Base-by-base conservation (phyloP, 805 yeast species). In the Spathaspora sp. region DNA sequence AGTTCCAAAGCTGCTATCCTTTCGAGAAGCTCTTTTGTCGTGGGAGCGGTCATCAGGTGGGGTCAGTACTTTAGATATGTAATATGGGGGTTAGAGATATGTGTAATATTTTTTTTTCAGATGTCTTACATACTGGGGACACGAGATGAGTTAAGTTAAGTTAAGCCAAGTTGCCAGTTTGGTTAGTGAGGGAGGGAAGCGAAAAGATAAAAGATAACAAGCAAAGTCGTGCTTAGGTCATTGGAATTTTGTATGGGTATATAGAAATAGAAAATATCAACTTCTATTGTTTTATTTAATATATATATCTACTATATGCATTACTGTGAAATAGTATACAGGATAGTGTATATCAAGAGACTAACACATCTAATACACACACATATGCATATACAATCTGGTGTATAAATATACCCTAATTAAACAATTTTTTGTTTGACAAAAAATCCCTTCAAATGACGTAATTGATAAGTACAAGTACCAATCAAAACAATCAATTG, bases 341-440 rank as follows among this genome's bases (percentile, higher is more conserved):
- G 26, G 26, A 23, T 23, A 6, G 6, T 23, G 6, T 23, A 23
- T 23, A 23, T 23, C 26, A 23, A 23, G 26, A 23, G 3, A 23
- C 6, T 4, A 23, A 23, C 6, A 6, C 26, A 23, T 23, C 26
- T 23, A 23, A 23, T 23, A 23, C 26, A 23, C 26, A 23, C 26
- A 23, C 26, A 23, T 23, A 23, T 23, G 26, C 3, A 23, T 29
- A 12, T 29, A 29, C 8, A 29, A 29, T 10, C 32, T 29, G 3
- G 14, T 9, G 29, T 28, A 28, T n/a, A n/a, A 23, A 23, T 23
- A 23, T 23, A 12, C 32, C 3, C 14, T n/a, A n/a, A 29, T 68
- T 74, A 89, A 17, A 90, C 85, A 53, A 89, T 81, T 73, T 91
- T 91, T 65, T 90, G 96, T 71, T 89, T 90, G 54, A 89, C 85